Evolutionary conservation across 75 land plant genomes (phyloP).

Genomic region (Chamaecyparis obtusa): DNA sequence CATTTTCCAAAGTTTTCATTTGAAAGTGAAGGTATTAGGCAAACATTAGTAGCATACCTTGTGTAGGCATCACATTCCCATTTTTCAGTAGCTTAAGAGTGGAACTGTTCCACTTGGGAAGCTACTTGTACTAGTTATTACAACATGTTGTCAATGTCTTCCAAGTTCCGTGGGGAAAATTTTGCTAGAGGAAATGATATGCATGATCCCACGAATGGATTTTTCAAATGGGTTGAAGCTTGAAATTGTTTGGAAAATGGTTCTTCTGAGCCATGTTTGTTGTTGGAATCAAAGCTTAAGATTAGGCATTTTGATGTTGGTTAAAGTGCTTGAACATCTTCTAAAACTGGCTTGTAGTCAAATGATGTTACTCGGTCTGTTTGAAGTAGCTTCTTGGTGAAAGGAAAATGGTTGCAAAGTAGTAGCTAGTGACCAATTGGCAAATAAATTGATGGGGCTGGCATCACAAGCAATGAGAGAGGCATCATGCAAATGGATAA

Average conservation of each 20-base stretch:
- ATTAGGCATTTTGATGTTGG: too few relatives aligned
- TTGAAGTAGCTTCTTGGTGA: too few relatives aligned
- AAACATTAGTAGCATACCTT: constrained; percentile 39
- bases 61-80: constrained; percentile 51
- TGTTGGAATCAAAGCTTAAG: constrained; percentile 61
- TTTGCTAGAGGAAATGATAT: constrained; percentile 24
- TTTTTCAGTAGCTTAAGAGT: constrained; percentile 38
- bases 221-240: constrained; percentile 48
- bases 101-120: constrained; percentile 59
- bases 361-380: too few relatives aligned
- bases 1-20: constrained; percentile 54
- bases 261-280: constrained; percentile 38
- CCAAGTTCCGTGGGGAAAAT: constrained; percentile 57
- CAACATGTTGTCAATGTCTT: constrained; percentile 56
- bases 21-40: constrained; percentile 50
- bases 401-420: too few relatives aligned
- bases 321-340: too few relatives aligned
- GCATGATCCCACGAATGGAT: constrained; percentile 28
- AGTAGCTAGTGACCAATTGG: too few relatives aligned
- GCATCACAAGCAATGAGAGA: too few relatives aligned
- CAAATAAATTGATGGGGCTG: too few relatives aligned
- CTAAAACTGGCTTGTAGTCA: too few relatives aligned
- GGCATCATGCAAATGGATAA: too few relatives aligned
- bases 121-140: constrained; percentile 61
- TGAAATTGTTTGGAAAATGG: constrained; percentile 29